Evolutionary conservation across 805 yeast genomes (phyloP).

Genomic region (Candida maesae): DNA sequence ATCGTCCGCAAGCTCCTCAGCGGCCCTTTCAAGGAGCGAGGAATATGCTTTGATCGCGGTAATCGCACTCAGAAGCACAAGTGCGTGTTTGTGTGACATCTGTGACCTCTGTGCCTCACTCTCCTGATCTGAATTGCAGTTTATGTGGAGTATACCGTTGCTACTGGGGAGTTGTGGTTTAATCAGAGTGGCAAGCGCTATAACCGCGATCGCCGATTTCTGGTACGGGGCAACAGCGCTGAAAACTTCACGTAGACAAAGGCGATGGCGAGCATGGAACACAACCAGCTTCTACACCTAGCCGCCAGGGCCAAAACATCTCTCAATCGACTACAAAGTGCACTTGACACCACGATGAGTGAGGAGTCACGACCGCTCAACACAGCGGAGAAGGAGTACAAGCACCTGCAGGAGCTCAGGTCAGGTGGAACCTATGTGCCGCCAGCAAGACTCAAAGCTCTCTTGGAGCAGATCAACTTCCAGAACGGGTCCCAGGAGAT

Average conservation of each 20-base stretch:
- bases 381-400: conserved; percentile 32
- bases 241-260: too few species aligned
- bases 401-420: conserved; percentile 33
- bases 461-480: conserved; percentile 34
- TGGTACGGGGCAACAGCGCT: too few species aligned
- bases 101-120: too few species aligned
- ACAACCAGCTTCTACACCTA: too few species aligned
- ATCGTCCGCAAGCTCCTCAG: conserved; percentile 10
- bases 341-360: background rate
- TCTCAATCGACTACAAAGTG: too few species aligned
- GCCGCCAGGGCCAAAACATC: too few species aligned
- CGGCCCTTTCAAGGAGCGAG: conserved; percentile 20
- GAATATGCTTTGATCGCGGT: conserved; percentile 17
- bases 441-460: conserved; percentile 45
- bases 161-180: too few species aligned
- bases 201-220: too few species aligned
- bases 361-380: background rate
- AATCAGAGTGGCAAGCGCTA: too few species aligned
- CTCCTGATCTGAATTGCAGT: too few species aligned
- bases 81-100: conserved; percentile 17
- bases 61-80: conserved; percentile 19
- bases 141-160: too few species aligned
- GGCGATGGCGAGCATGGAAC: too few species aligned
- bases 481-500: conserved; percentile 33
- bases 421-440: conserved; percentile 51